Percentiles rank a stretch among this genome's conserved stretches.
phyloP scores from a whole-genome alignment of 179 eudicot species.

The Actinidia chinensis region DNA sequence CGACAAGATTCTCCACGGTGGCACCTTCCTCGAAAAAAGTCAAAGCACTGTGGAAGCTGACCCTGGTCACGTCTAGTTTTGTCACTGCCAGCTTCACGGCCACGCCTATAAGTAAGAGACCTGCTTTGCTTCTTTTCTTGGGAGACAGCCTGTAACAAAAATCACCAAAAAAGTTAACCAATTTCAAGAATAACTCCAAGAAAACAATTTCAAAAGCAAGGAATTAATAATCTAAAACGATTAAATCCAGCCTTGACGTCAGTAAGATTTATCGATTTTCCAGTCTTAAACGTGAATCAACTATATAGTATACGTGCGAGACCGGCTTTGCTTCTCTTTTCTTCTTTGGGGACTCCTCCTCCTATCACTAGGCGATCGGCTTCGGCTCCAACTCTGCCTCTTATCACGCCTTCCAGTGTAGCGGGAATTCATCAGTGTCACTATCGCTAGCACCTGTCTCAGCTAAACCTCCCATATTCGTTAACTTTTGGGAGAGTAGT shows the following conservation, averaged over 20 bases:
- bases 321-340: conserved; percentile 67
- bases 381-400: conserved; percentile 63
- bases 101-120: conserved; percentile 61
- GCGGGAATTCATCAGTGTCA: conserved; percentile 61
- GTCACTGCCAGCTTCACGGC: conserved; percentile 43
- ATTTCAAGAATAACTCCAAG: neutral
- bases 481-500: conserved; percentile 54
- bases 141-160: conserved; percentile 68
- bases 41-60: conserved; percentile 55
- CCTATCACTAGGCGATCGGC: conserved; percentile 70
- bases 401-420: conserved; percentile 47
- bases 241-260: neutral
- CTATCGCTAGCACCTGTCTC: conserved; percentile 69
- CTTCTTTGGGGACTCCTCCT: conserved; percentile 58
- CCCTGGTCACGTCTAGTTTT: conserved; percentile 49
- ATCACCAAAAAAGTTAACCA: conserved; percentile 23
- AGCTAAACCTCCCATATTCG: conserved; percentile 77
- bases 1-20: conserved; percentile 84
- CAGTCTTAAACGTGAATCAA: neutral
- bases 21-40: conserved; percentile 73
- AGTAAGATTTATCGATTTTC: neutral
- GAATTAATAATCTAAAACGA: neutral
- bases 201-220: neutral
- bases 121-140: conserved; percentile 80
- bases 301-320: conserved; percentile 59